phyloP scores from a whole-genome alignment of 257 asterid genomes.

The Perilla frutescens region DNA sequence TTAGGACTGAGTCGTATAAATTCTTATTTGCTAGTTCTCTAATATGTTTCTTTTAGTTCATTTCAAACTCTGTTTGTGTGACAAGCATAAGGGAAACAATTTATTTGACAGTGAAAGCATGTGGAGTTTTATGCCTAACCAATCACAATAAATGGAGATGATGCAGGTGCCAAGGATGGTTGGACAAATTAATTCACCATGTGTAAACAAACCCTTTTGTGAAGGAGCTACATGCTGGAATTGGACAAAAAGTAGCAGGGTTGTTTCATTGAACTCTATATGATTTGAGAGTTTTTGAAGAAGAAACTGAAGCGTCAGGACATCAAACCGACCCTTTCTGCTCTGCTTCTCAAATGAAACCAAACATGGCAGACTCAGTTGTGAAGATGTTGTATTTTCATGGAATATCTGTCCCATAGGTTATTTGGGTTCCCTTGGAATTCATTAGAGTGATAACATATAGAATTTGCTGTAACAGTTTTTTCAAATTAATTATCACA shows the following conservation, averaged over 20 bases:
- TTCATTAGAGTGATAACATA: not conserved
- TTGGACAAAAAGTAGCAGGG: not conserved
- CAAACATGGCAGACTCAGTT: not conserved
- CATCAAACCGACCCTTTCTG: not conserved
- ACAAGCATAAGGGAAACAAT: not conserved
- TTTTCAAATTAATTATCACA: not conserved
- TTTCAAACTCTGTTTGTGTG: not conserved
- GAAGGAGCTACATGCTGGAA: slow-evolving; percentile 13
- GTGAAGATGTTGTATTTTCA: not conserved
- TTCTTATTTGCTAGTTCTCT: not conserved
- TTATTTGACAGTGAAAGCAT: not conserved
- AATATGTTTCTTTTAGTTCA: not conserved
- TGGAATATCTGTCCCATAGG: not conserved
- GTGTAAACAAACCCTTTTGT: not conserved
- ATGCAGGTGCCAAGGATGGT: too few species aligned
- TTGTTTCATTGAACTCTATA: not conserved
- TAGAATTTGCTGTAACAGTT: not conserved
- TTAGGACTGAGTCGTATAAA: not conserved
- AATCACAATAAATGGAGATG: not conserved
- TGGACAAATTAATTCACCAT: too few species aligned
- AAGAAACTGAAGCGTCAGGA: not conserved
- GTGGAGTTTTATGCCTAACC: not conserved
- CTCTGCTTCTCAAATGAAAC: not conserved
- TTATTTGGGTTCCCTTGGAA: not conserved
- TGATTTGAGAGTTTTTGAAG: not conserved